Base-by-base conservation (phyloP, 2,329 filamentous ascomycete species). In the Aspergillus tamarii region DNA sequence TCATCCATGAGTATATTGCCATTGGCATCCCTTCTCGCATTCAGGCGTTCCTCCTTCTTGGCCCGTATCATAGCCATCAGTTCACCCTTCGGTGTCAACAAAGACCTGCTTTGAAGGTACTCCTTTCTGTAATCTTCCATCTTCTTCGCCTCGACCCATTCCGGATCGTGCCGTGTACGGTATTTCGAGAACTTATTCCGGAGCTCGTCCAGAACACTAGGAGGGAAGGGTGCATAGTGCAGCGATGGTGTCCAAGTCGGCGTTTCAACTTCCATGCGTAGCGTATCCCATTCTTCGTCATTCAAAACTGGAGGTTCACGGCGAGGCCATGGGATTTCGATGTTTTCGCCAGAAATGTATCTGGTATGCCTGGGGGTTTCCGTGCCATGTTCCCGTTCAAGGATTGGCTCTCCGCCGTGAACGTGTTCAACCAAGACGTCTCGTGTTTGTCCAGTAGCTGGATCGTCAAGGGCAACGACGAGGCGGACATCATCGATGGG, bases 101-200 rank as follows among this genome's bases (percentile, higher is more conserved):
- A 78, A 64, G 73, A 77, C 65, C 74, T 76, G 70, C 78, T 79
- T 69, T 80, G 75, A 69, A 78, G 76, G 73, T 80, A 80, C 67
- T 81, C 76, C 70, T 78, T 76, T 66, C 79, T 80, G 55, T 78
- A 77, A 64, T 87, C 89, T 75, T 89, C 85, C 64, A 83, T 80
- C 76, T 87, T 83, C 83, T 89, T 90, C 78, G 83, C 80, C 68
- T 83, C 83, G 59, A 94, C 78, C 75, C 90, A 96, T 76, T 90
- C 90, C 53, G 86, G 81, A 67, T 93, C 91, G 80, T 96, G 92
- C 55, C 92, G 85, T 59, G 89, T 93, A 73, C 93, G 85, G 87
- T 94, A 95, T 72, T 86, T 88, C 70, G 89, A 91, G 84, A 89
- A 96, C 76, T 89, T 90, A 82, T 91, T 90, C 74, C 93, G 86